phyloP scores from a whole-genome alignment of 2,329 filamentous ascomycete genomes.

The Aureobasidium sp. region DNA sequence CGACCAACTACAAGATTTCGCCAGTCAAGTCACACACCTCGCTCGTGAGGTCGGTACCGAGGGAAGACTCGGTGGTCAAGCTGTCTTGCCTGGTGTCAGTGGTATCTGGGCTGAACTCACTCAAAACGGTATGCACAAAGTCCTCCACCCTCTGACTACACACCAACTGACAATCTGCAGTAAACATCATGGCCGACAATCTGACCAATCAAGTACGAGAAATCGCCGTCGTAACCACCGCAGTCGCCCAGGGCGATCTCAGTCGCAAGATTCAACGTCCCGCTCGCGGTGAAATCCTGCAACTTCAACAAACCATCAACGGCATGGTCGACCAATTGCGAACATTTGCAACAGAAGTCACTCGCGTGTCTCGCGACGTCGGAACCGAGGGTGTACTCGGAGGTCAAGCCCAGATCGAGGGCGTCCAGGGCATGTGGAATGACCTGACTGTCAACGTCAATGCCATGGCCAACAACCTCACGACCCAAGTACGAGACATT shows the following conservation, averaged over 20 bases:
- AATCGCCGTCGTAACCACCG: constrained; percentile 93
- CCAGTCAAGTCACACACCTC: constrained; percentile 89
- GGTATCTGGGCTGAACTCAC: constrained; percentile 98
- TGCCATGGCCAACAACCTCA: constrained; percentile 46
- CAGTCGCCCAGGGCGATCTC: constrained; percentile 86
- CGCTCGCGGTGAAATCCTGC: constrained; percentile 86
- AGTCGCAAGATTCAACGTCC: constrained; percentile 95
- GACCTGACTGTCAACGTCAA: constrained; percentile 52
- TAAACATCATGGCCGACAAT: constrained; percentile 99
- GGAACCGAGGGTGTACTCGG: constrained; percentile 56
- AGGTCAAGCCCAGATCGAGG: constrained; percentile 56
- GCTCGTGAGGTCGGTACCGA: constrained; percentile 95
- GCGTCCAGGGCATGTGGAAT: constrained; percentile 59
- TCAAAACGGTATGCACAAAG: constrained; percentile 36
- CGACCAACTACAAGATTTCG: constrained; percentile 94
- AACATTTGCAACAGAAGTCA: constrained; percentile 57
- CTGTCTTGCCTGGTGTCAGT: constrained; percentile 85
- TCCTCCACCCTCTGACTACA: neutral
- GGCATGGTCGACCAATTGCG: constrained; percentile 60
- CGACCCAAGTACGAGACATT: constrained; percentile 45
- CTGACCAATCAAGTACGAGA: constrained; percentile 95
- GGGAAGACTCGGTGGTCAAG: constrained; percentile 86
- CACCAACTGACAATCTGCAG: constrained; percentile 32
- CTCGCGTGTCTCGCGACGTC: constrained; percentile 56
- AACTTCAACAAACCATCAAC: constrained; percentile 82